Conservation (phyloP, 768 basidiomycete species). For the Suillus cothurnatus region DNA sequence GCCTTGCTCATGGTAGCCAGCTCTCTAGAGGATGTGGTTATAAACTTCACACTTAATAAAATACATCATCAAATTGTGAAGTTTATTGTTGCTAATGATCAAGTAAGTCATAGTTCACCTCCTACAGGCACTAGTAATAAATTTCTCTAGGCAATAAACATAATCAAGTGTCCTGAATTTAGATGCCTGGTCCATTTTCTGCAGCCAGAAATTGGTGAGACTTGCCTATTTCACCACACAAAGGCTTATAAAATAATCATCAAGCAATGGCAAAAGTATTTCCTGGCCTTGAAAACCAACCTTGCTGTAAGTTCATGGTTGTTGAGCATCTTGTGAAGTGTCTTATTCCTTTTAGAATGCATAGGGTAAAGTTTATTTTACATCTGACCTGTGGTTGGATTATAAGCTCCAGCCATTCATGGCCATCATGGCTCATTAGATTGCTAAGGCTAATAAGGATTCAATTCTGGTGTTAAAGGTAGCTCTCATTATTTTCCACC, state of each 20-base stretch:
- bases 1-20: not conserved
- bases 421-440: slow-evolving; percentile 37
- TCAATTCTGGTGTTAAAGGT: not conserved
- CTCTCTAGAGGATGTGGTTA: no score
- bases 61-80: no score
- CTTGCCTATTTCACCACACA: slow-evolving; percentile 27
- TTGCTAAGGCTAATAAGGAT: not conserved
- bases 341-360: slow-evolving; percentile 11
- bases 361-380: slow-evolving; percentile 22
- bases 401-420: slow-evolving; percentile 27
- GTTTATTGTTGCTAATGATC: no score
- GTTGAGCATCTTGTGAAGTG: not conserved
- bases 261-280: slow-evolving; percentile 22
- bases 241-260: slow-evolving; percentile 24
- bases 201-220: slow-evolving; percentile 21
- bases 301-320: slow-evolving; percentile 21
- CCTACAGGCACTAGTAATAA: not conserved
- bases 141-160: not conserved
- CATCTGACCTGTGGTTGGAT: slow-evolving; percentile 38
- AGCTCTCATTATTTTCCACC: slow-evolving; percentile 8
- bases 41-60: no score
- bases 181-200: slow-evolving; percentile 24
- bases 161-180: slow-evolving; percentile 29
- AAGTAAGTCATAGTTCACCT: not conserved
- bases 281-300: slow-evolving; percentile 22